Conservation (phyloP, 2,329 filamentous ascomycete species). For the Colletotrichum sp. region DNA sequence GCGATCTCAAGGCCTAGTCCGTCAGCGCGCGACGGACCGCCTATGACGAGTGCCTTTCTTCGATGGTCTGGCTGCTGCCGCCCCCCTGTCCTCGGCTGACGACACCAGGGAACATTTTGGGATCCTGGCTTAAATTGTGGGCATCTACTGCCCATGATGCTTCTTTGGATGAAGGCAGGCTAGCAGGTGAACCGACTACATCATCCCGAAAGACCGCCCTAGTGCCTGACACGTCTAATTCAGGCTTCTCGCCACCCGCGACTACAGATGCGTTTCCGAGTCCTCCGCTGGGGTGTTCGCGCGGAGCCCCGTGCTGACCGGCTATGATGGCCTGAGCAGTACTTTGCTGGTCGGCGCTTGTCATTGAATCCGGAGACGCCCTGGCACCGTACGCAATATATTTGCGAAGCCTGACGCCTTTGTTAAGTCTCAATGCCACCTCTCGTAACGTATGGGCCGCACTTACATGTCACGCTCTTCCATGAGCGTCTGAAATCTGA, state of each 20-base stretch:
- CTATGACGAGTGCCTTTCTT: background rate
- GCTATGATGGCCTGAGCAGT: conserved; percentile 2
- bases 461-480: conserved; percentile 86
- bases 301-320: background rate
- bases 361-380: background rate
- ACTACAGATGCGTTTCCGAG: background rate
- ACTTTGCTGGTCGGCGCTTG: conserved; percentile 1
- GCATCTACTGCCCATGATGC: conserved; percentile 42
- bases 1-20: background rate
- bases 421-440: background rate
- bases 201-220: background rate
- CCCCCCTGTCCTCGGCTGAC: conserved; percentile 51
- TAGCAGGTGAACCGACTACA: conserved; percentile 14
- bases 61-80: background rate
- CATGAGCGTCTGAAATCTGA: conserved; percentile 82
- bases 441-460: background rate
- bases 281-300: background rate
- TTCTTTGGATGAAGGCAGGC: conserved; percentile 28
- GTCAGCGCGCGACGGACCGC: background rate
- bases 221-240: background rate
- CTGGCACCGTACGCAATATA: conserved; percentile 11
- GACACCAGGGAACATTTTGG: conserved; percentile 75
- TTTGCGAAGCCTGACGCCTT: conserved; percentile 1
- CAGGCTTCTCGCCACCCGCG: background rate
- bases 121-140: conserved; percentile 65